These are phyloP conservation scores for Dictyostelium firmibasis DNA, from an alignment of 78 protist genomes.

Conservation along the genomic window DNA sequence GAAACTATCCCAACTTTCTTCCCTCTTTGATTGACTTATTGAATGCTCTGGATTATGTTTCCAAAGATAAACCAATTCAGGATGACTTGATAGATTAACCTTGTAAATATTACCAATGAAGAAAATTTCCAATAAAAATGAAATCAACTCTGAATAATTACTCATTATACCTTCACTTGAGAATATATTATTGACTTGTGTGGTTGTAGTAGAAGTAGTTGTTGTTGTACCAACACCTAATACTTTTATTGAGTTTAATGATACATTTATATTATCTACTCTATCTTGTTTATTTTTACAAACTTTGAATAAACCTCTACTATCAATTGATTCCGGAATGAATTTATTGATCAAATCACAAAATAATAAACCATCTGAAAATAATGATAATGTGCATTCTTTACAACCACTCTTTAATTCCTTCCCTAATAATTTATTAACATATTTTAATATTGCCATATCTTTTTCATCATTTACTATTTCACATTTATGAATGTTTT, in stretches of 20 bases:
- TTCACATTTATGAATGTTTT: neutral
- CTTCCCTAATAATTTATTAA: neutral
- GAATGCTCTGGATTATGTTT: constrained; percentile 29
- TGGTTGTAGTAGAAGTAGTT: neutral
- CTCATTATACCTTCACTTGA: neutral
- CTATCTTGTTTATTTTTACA: neutral
- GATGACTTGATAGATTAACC: constrained; percentile 31
- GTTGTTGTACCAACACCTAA: neutral
- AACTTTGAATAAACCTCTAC: constrained; percentile 28
- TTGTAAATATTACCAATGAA: constrained; percentile 17
- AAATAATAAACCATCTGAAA: constrained; percentile 42
- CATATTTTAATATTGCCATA: neutral
- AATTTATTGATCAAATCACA: constrained; percentile 36
- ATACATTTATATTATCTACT: neutral
- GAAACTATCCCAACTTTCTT: constrained; percentile 70
- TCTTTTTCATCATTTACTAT: neutral
- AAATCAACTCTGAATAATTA: neutral
- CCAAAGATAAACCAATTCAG: constrained; percentile 62
- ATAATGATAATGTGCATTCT: neutral
- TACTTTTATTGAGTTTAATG: constrained; percentile 20
- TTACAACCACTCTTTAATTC: neutral
- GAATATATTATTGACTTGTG: too few relatives aligned
- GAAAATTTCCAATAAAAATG: constrained; percentile 21
- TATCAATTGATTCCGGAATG: constrained; percentile 47
- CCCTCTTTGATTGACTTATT: neutral